Percentiles rank a stretch among this genome's conserved stretches.
Evolutionary conservation across 495 filamentous ascomycete genomes (phyloP).

Genomic region (Tricharina praecox): DNA sequence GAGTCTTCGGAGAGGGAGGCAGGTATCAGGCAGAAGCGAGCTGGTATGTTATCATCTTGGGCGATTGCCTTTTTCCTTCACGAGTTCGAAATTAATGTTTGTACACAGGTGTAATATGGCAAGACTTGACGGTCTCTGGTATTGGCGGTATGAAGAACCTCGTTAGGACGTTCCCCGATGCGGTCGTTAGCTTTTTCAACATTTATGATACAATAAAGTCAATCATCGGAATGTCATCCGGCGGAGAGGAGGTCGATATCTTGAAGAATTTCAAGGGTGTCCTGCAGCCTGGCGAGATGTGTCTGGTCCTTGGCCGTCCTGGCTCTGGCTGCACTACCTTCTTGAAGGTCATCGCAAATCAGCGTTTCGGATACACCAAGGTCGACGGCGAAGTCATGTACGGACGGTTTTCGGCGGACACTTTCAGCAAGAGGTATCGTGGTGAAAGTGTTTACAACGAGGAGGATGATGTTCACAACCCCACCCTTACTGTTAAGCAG

Average conservation of each 20-base stretch:
- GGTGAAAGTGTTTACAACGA: constrained; percentile 71
- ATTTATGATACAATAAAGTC: constrained; percentile 25
- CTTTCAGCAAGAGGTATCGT: constrained; percentile 51
- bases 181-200: constrained; percentile 55
- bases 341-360: constrained; percentile 63
- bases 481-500: constrained; percentile 62
- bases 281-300: constrained; percentile 62
- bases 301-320: constrained; percentile 61
- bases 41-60: constrained; percentile 31
- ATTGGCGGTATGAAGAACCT: constrained; percentile 59
- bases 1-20: constrained; percentile 51
- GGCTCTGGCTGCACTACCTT: constrained; percentile 61
- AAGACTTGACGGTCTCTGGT: constrained; percentile 59
- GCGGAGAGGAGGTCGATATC: constrained; percentile 52
- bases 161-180: constrained; percentile 69
- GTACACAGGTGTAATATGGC: constrained; percentile 52
- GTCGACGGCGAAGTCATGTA: constrained; percentile 67
- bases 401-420: constrained; percentile 42
- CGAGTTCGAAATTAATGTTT: not conserved
- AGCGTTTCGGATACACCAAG: constrained; percentile 48
- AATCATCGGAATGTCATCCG: constrained; percentile 7
- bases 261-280: constrained; percentile 62
- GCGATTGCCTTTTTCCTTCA: not conserved
- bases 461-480: constrained; percentile 66
- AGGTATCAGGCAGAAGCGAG: constrained; percentile 62